Evolutionary conservation across 768 basidiomycete genomes (phyloP).

Genomic region (Mrakia gelida): DNA sequence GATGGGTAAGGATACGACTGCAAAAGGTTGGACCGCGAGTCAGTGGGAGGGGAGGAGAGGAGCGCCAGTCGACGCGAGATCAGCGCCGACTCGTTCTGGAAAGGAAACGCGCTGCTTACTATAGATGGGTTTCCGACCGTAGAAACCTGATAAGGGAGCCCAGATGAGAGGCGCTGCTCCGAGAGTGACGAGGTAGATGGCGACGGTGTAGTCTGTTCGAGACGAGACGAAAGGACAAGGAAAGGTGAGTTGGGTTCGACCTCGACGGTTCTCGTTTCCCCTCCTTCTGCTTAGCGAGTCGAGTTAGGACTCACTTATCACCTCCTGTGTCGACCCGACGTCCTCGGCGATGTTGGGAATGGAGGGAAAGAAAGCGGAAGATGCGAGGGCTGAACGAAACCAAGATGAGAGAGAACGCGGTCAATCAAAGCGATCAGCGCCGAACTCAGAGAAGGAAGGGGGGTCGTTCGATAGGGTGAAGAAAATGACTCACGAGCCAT

Average conservation of each 20-base stretch:
- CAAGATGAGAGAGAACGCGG: background rate
- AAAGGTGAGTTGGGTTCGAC: background rate
- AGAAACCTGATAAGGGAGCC: slow-evolving; percentile 55
- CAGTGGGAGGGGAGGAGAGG: background rate
- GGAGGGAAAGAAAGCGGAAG: slow-evolving; percentile 20
- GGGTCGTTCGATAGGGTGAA: background rate
- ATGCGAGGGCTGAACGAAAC: background rate
- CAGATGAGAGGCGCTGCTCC: slow-evolving; percentile 54
- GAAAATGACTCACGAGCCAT: slow-evolving; percentile 54
- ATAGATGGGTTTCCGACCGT: slow-evolving; percentile 52
- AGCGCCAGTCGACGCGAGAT: slow-evolving; percentile 26
- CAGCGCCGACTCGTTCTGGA: background rate
- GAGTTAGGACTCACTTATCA: slow-evolving; percentile 47
- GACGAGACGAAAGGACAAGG: background rate
- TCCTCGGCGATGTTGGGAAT: slow-evolving; percentile 55
- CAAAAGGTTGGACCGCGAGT: no score
- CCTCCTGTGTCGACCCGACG: slow-evolving; percentile 54
- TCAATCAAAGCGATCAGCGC: slow-evolving; percentile 14
- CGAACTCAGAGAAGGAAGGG: background rate
- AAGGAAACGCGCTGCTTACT: background rate
- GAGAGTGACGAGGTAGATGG: slow-evolving; percentile 52
- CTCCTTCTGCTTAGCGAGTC: background rate
- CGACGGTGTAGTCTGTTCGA: slow-evolving; percentile 35
- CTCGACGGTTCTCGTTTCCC: background rate
- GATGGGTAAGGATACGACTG: slow-evolving; percentile 55